These are phyloP conservation scores for Podaxis sp. DNA, from an alignment of 768 basidiomycete species.

Conservation along the genomic window DNA sequence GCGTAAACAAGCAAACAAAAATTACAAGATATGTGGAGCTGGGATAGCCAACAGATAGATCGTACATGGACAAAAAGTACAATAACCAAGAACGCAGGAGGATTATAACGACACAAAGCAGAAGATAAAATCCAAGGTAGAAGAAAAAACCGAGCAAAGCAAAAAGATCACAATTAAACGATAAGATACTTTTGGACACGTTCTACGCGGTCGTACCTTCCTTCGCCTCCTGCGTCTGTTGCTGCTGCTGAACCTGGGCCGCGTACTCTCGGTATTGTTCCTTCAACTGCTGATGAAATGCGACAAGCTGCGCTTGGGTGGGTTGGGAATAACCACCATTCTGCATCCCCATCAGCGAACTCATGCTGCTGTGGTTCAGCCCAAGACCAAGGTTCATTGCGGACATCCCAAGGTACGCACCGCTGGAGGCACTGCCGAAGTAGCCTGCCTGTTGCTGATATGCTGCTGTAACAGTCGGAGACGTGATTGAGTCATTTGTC, in stretches of 20 bases:
- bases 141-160: not conserved
- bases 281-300: slow-evolving; percentile 11
- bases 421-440: not conserved
- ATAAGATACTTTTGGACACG: slow-evolving; percentile 15
- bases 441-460: slow-evolving; percentile 11
- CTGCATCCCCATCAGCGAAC: slow-evolving; percentile 11
- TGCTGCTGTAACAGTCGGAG: not conserved
- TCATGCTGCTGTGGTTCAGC: not conserved
- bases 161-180: slow-evolving; percentile 8
- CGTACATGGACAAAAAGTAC: slow-evolving; percentile 5
- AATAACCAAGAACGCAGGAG: not conserved
- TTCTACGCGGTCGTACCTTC: slow-evolving; percentile 10
- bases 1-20: not conserved
- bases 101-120: not conserved
- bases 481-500: not conserved
- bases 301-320: slow-evolving; percentile 5
- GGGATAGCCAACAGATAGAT: slow-evolving; percentile 3
- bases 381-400: slow-evolving; percentile 3
- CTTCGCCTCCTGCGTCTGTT: slow-evolving; percentile 16
- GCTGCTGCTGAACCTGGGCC: slow-evolving; percentile 9
- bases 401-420: slow-evolving; percentile 9
- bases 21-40: slow-evolving; percentile 7
- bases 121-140: not conserved
- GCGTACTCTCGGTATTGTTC: slow-evolving; percentile 10
- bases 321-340: slow-evolving; percentile 3